Percentiles rank a stretch among this genome's conserved stretches.
These are phyloP conservation scores for cucumber (Cucumis sativus) DNA, from an alignment of 306 rosid genomes.

Conservation along the genomic window DNA sequence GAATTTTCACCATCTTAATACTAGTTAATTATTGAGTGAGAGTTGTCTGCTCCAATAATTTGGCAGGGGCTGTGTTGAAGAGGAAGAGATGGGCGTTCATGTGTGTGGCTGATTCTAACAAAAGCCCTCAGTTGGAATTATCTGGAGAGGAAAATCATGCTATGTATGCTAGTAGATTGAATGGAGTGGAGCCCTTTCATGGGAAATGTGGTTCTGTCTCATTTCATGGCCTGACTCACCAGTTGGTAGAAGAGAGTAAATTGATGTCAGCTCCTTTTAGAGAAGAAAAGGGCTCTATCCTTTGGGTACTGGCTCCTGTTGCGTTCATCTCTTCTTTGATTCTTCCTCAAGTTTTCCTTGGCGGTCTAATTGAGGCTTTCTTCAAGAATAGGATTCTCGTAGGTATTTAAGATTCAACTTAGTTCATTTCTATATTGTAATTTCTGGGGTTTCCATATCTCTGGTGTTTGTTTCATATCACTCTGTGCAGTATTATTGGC, in stretches of 20 bases:
- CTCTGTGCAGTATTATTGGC: background rate
- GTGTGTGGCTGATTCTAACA: conserved; percentile 35
- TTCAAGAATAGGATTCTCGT: conserved; percentile 36
- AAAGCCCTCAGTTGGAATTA: conserved; percentile 32
- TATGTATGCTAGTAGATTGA: conserved; percentile 12
- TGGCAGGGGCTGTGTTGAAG: conserved; percentile 15
- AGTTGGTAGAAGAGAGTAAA: conserved; percentile 56
- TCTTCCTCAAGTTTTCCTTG: conserved; percentile 63
- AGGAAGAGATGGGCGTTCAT: conserved; percentile 20
- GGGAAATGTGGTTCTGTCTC: conserved; percentile 87
- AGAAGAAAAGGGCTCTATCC: conserved; percentile 48
- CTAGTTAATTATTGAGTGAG: background rate
- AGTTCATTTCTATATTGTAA: background rate
- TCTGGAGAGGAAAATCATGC: conserved; percentile 18
- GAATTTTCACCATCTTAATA: background rate
- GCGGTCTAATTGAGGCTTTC: conserved; percentile 30
- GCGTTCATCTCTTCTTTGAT: conserved; percentile 55
- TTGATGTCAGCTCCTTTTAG: conserved; percentile 60
- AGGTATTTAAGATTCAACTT: conserved; percentile 44
- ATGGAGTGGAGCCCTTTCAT: conserved; percentile 57
- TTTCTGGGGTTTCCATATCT: background rate
- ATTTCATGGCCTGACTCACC: conserved; percentile 64
- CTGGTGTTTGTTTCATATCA: background rate
- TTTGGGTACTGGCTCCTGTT: conserved; percentile 65
- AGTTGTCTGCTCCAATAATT: background rate